Percentiles rank a stretch among this genome's conserved stretches.
phyloP scores from a whole-genome alignment of 768 basidiomycete genomes.

The Crucibulum laeve region DNA sequence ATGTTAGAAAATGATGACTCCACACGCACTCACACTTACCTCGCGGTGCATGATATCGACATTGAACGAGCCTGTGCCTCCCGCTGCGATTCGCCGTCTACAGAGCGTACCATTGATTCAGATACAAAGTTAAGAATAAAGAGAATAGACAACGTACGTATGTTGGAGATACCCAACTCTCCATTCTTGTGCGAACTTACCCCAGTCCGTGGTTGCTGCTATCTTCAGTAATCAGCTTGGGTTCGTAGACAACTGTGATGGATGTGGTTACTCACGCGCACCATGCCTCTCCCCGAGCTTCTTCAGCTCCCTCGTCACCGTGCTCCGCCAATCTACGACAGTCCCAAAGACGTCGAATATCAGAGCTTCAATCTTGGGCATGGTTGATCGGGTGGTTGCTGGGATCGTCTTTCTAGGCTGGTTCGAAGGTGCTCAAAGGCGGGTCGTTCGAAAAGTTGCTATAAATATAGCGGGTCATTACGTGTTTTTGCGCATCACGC shows the following conservation, averaged over 20 bases:
- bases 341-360: constrained; percentile 51
- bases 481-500: no score
- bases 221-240: not conserved
- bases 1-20: not conserved
- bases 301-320: constrained; percentile 25
- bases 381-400: no score
- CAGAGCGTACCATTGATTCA: no score
- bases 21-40: constrained; percentile 19
- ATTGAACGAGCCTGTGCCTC: constrained; percentile 42
- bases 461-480: no score
- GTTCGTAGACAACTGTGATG: not conserved
- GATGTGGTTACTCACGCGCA: constrained; percentile 14
- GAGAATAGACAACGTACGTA: constrained; percentile 30
- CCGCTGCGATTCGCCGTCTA: constrained; percentile 39
- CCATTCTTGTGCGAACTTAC: constrained; percentile 53
- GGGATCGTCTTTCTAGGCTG: no score
- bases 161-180: constrained; percentile 42
- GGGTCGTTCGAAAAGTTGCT: no score
- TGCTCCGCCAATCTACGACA: constrained; percentile 40
- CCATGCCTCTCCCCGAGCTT: constrained; percentile 21
- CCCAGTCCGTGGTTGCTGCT: constrained; percentile 31
- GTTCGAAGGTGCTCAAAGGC: no score
- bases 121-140: no score
- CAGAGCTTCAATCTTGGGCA: constrained; percentile 33
- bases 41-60: constrained; percentile 55